Percentiles rank a stretch among this genome's conserved stretches.
Evolutionary conservation across 228 moss, liverwort and hornwort genomes (phyloP).

Genomic region (Sphagnum magellanicum): DNA sequence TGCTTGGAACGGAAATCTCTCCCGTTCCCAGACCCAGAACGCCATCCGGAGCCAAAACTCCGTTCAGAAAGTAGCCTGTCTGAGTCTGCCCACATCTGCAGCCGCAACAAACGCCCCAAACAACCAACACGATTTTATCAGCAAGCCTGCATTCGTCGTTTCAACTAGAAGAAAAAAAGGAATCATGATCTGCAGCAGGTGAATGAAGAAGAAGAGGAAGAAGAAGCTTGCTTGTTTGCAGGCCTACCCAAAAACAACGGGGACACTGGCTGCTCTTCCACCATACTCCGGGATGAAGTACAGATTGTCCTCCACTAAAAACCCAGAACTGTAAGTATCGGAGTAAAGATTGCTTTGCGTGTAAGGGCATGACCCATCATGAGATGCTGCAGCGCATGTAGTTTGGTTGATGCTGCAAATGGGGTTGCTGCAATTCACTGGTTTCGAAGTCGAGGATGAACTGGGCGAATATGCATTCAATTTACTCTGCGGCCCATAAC

Average conservation of each 20-base stretch:
- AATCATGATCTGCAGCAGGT: too few species aligned
- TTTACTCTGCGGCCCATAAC: conserved; percentile 17
- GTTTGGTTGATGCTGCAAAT: conserved; percentile 2
- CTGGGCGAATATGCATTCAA: conserved; percentile 29
- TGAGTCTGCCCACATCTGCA: conserved; percentile 38
- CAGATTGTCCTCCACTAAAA: conserved; percentile 55
- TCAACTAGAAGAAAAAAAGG: too few species aligned
- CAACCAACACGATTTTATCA: background rate
- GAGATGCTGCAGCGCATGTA: conserved; percentile 10
- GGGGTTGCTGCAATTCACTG: conserved; percentile 28
- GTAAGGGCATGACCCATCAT: conserved; percentile 47
- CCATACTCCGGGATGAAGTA: conserved; percentile 52
- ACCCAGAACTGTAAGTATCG: conserved; percentile 55
- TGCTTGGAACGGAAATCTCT: conserved; percentile 20
- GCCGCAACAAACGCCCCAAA: background rate
- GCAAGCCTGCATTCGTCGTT: too few species aligned
- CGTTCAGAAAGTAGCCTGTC: conserved; percentile 22
- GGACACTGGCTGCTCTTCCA: conserved; percentile 19
- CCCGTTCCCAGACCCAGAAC: conserved; percentile 30
- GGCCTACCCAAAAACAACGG: conserved; percentile 65
- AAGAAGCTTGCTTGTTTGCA: too few species aligned
- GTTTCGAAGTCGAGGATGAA: conserved; percentile 32
- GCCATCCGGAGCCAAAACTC: conserved; percentile 24
- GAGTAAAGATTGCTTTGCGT: conserved; percentile 8
- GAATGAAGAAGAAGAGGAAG: background rate